phyloP scores from a whole-genome alignment of 176 grass and related monocot species.

The Neostapfia colusana region DNA sequence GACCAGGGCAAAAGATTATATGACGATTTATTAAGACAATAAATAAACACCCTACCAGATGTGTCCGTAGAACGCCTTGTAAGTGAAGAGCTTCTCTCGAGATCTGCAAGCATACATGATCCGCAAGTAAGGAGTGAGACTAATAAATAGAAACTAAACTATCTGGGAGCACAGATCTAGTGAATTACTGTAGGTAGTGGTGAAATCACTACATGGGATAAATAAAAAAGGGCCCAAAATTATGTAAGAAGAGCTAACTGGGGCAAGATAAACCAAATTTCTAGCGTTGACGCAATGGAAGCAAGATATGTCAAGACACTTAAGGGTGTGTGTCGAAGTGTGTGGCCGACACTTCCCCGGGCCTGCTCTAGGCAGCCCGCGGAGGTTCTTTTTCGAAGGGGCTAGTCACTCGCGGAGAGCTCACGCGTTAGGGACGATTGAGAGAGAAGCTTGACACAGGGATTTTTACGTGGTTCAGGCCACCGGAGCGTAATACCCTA shows the following conservation, averaged over 20 bases:
- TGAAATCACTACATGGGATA: background rate
- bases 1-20: background rate
- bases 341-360: no score
- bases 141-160: background rate
- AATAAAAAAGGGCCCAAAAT: conserved; percentile 13
- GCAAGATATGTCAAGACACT: conserved; percentile 1
- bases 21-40: conserved; percentile 3
- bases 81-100: conserved; percentile 51
- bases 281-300: background rate
- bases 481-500: no score
- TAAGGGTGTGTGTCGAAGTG: no score
- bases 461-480: no score
- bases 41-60: conserved; percentile 43
- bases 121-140: conserved; percentile 17
- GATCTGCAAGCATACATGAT: conserved; percentile 42
- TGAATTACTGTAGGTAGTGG: background rate
- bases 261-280: background rate
- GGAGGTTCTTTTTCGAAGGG: no score
- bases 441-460: no score
- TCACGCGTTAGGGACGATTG: no score
- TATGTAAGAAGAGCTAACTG: background rate
- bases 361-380: no score
- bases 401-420: no score
- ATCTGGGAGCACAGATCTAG: conserved; percentile 4
- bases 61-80: conserved; percentile 51